Evolutionary conservation across 2,329 filamentous ascomycete species (phyloP).

Genomic region (Clonostachys sp.): DNA sequence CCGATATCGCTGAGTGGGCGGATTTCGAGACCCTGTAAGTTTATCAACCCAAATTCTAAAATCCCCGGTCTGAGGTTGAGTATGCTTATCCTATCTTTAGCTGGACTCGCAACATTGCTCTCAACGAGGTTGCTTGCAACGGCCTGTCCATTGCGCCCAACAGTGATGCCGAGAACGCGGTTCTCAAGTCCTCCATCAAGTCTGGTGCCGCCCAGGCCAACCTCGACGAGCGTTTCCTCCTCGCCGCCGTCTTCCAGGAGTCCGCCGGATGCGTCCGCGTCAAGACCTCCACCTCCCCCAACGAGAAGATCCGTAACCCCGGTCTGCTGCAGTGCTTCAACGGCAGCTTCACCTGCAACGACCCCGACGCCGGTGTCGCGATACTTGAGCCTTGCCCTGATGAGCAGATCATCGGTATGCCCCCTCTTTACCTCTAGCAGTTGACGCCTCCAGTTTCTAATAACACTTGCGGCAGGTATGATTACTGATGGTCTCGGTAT

Average conservation of each 20-base stretch:
- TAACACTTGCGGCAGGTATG: slow-evolving; percentile 1
- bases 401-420: neutral
- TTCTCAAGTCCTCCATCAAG: neutral
- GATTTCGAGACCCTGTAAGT: slow-evolving; percentile 2
- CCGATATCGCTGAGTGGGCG: neutral
- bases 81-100: neutral
- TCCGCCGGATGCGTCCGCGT: neutral
- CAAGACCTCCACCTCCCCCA: neutral
- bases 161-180: neutral
- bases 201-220: neutral
- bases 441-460: neutral
- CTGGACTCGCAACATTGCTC: neutral
- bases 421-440: neutral
- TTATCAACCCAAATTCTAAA: neutral
- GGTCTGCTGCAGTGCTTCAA: neutral
- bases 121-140: neutral
- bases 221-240: neutral
- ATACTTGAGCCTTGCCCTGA: neutral
- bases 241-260: neutral
- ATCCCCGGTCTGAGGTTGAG: neutral
- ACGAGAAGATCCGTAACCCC: neutral
- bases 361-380: neutral
- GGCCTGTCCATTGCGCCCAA: neutral
- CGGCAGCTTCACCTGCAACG: neutral
- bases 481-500: slow-evolving; percentile 31